Conservation (phyloP, 495 filamentous ascomycete genomes). For the Delitschia confertaspora region DNA sequence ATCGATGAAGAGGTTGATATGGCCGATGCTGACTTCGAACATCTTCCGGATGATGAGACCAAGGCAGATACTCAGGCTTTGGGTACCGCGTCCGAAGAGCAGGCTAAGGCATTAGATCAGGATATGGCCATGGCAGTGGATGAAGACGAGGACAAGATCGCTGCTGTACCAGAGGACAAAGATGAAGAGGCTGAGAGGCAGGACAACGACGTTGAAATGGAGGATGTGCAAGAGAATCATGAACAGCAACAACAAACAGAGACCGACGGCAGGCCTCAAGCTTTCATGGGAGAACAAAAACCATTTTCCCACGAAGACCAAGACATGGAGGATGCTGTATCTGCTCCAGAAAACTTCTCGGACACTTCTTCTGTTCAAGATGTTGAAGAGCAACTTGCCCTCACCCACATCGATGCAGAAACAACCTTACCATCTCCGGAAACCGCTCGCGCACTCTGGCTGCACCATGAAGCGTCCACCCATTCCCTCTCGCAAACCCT, state of each 20-base stretch:
- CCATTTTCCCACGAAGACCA: conserved; percentile 34
- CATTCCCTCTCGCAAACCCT: conserved; percentile 77
- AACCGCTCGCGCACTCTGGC: conserved; percentile 75
- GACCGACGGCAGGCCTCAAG: conserved; percentile 18
- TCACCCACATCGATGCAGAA: conserved; percentile 54
- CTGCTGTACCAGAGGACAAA: conserved; percentile 36
- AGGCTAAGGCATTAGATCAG: conserved; percentile 72
- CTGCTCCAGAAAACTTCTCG: conserved; percentile 22
- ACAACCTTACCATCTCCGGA: conserved; percentile 39
- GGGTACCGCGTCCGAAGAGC: conserved; percentile 78
- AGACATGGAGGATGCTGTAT: conserved; percentile 31
- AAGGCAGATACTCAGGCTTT: conserved; percentile 81
- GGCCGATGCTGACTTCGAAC: conserved; percentile 72
- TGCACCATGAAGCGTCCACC: conserved; percentile 70
- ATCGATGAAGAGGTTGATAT: conserved; percentile 51
- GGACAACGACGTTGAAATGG: conserved; percentile 19
- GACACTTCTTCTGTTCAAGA: conserved; percentile 33
- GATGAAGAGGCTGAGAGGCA: conserved; percentile 37
- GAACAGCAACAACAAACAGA: conserved; percentile 33
- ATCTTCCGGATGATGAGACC: conserved; percentile 73
- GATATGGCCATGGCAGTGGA: conserved; percentile 76
- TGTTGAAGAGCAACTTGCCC: conserved; percentile 64
- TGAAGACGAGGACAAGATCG: conserved; percentile 46
- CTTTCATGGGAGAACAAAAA: conserved; percentile 29
- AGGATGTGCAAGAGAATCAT: conserved; percentile 33